Evolutionary conservation across 2,329 filamentous ascomycete species (phyloP), one percentile per base, ranked within the genome.

Genomic region (Herpomyces periplanetae): DNA sequence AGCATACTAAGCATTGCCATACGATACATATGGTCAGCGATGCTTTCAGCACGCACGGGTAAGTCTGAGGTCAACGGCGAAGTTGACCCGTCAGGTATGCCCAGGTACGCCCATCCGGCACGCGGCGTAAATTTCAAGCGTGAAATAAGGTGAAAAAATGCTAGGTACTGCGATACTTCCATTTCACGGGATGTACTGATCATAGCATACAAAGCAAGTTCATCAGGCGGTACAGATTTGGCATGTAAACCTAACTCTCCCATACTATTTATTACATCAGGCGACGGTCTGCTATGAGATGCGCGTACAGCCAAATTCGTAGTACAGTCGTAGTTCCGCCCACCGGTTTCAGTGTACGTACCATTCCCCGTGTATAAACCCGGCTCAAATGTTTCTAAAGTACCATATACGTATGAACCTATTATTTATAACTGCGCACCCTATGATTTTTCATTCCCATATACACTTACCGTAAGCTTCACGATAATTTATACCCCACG

Each of bases 11-110:
- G 69, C 28, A 96, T 53, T 19, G 73, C 69, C 80, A 96, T 96
- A 41, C 80, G 71, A 42, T 91, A 96, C 80, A 96, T 96, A 49
- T 96, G 80, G 43, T 96, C 80, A 20, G 68, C 53, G 34, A 96
- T 88, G 2, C 69, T 85, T 40, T 96, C 80, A 35, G 68, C 64
- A 22, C 41, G 11, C 25, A 19, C 20, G 22, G 6, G 14, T 10
- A 13, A 20, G 12, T 8, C 10, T 7, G 3, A 13, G 6, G 8
- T 16, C 16, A 18, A n/a, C 1, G 18, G 13, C 10, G 15, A 28
- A 27, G 22, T 36, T 28, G 27, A n/a, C n/a, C n/a, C n/a, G n/a
- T n/a, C n/a, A n/a, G n/a, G n/a, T n/a, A 96, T 69, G 15, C 57
- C 58, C 35, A 88, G 88, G 14, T 80, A 56, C 21, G 65, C 55